Conservation (phyloP, 495 filamentous ascomycete species). For the Aspergillus kassunensis region DNA sequence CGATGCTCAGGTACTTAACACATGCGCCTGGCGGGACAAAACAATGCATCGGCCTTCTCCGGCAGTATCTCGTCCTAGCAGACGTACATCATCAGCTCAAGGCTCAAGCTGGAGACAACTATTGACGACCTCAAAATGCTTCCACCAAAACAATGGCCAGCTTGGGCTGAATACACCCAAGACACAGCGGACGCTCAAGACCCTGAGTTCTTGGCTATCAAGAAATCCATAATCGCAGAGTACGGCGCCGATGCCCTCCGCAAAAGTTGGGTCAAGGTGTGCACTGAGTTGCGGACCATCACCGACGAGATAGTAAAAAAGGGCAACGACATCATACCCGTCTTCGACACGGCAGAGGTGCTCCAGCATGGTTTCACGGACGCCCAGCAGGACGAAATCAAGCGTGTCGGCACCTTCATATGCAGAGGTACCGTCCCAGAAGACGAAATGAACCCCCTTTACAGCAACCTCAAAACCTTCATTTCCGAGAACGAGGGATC, state of each 20-base stretch:
- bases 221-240: not conserved
- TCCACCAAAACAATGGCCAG: not conserved
- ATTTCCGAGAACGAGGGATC: not conserved
- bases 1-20: not conserved
- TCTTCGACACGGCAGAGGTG: not conserved
- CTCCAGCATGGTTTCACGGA: not conserved
- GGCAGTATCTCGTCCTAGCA: no score
- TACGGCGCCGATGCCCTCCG: not conserved
- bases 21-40: not conserved
- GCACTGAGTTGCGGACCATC: not conserved
- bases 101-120: no score
- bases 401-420: not conserved
- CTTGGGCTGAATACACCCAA: not conserved
- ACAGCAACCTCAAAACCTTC: not conserved
- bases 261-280: not conserved
- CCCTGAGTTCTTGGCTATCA: not conserved
- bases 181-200: not conserved
- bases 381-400: not conserved
- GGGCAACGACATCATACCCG: not conserved
- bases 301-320: not conserved
- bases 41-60: not conserved
- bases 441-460: not conserved
- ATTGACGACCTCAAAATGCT: not conserved
- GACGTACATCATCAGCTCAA: no score
- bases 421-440: not conserved